Percentiles rank a stretch among this genome's conserved stretches.
These are phyloP conservation scores for Podospora fimiseda DNA, from an alignment of 495 filamentous ascomycete species.

Conservation along the genomic window DNA sequence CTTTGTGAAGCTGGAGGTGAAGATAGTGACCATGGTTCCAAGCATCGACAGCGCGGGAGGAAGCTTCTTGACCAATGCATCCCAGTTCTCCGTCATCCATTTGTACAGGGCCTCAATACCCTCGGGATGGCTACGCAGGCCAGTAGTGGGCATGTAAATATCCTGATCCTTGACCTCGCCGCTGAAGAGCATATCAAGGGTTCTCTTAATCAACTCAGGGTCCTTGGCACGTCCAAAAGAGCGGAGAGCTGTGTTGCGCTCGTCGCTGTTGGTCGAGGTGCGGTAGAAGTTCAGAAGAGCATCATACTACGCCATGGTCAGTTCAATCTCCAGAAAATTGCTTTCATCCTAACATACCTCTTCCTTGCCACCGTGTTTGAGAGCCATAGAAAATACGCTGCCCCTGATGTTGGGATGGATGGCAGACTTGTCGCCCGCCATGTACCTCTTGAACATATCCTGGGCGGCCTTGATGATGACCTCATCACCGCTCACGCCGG, in stretches of 20 bases:
- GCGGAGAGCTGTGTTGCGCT: slow-evolving; percentile 92
- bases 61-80: slow-evolving; percentile 65
- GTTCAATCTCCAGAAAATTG: slow-evolving; percentile 1
- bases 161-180: slow-evolving; percentile 93
- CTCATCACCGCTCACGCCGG: slow-evolving; percentile 61
- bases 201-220: slow-evolving; percentile 72
- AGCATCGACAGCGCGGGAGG: slow-evolving; percentile 81
- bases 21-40: slow-evolving; percentile 75
- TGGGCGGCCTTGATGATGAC: slow-evolving; percentile 55
- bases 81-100: slow-evolving; percentile 87
- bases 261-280: slow-evolving; percentile 80
- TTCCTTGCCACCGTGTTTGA: slow-evolving; percentile 65
- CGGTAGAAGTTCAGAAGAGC: slow-evolving; percentile 74
- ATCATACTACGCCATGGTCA: slow-evolving; percentile 52
- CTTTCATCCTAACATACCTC: slow-evolving; percentile 46
- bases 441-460: slow-evolving; percentile 68
- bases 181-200: slow-evolving; percentile 66
- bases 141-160: slow-evolving; percentile 79
- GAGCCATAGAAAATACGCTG: slow-evolving; percentile 63
- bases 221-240: slow-evolving; percentile 73
- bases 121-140: slow-evolving; percentile 67
- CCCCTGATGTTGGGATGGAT: slow-evolving; percentile 68
- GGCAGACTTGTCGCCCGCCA: slow-evolving; percentile 57
- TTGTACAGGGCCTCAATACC: slow-evolving; percentile 76
- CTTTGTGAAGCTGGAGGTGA: slow-evolving; percentile 73